Conservation (phyloP, 1,139 yeast genomes). For the Debaryomycetaceae sp. region DNA sequence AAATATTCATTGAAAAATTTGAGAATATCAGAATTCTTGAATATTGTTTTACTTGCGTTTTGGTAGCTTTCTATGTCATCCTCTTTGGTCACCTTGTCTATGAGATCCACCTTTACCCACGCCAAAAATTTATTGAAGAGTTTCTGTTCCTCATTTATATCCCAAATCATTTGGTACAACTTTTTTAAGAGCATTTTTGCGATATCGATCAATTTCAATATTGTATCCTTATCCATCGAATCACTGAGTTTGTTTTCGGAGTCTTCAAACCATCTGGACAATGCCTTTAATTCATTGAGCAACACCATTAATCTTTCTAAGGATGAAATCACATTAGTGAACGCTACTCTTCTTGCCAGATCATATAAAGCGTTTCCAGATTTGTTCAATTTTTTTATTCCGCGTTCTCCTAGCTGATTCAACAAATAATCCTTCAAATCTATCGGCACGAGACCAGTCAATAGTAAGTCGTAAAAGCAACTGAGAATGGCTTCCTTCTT, state of each 20-base stretch:
- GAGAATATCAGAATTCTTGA: slow-evolving; percentile 24
- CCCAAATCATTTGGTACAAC: slow-evolving; percentile 42
- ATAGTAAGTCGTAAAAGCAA: slow-evolving; percentile 45
- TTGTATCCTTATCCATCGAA: slow-evolving; percentile 24
- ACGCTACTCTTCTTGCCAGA: slow-evolving; percentile 39
- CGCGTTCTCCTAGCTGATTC: slow-evolving; percentile 64
- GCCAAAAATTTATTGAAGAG: slow-evolving; percentile 48
- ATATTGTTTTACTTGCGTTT: slow-evolving; percentile 12
- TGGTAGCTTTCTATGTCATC: slow-evolving; percentile 30
- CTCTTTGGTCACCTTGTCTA: slow-evolving; percentile 35
- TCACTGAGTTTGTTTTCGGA: slow-evolving; percentile 12
- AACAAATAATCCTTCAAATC: slow-evolving; percentile 38
- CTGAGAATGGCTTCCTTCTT: slow-evolving; percentile 7
- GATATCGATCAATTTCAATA: slow-evolving; percentile 24
- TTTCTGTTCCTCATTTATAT: slow-evolving; percentile 49
- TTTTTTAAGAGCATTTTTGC: slow-evolving; percentile 32
- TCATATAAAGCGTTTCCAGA: slow-evolving; percentile 52
- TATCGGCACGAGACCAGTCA: slow-evolving; percentile 56
- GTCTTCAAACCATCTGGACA: slow-evolving; percentile 35
- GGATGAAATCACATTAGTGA: slow-evolving; percentile 51
- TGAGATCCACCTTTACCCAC: slow-evolving; percentile 42
- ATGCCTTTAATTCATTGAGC: slow-evolving; percentile 46
- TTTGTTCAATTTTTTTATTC: slow-evolving; percentile 56
- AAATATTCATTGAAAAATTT: slow-evolving; percentile 27
- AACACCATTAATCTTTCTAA: slow-evolving; percentile 55